Conservation (phyloP, 108 stramenopile genomes). For the Bacterosira constricta region DNA sequence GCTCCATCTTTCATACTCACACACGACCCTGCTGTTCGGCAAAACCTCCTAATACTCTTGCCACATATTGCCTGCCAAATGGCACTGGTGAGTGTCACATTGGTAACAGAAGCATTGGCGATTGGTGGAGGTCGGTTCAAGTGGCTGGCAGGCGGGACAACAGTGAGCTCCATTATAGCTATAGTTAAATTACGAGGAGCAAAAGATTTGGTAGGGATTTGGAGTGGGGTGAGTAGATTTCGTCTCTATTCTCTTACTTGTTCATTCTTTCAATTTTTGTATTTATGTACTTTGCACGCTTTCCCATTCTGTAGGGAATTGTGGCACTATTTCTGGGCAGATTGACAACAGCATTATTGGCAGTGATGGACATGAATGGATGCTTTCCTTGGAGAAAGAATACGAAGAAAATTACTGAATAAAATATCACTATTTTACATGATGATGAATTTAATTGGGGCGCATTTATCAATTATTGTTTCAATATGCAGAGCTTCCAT, state of each 20-base stretch:
- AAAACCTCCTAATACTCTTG: conserved; percentile 11
- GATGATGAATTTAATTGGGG: too few relatives aligned
- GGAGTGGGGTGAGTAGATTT: conserved; percentile 28
- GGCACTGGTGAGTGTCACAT: conserved; percentile 36
- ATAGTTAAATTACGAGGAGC: conserved; percentile 44
- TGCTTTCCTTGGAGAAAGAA: not conserved
- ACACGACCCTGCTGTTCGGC: conserved; percentile 19
- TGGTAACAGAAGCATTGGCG: conserved; percentile 49
- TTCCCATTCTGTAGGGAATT: conserved; percentile 47
- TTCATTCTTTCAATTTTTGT: not conserved
- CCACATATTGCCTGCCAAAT: conserved; percentile 46
- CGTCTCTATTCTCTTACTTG: not conserved
- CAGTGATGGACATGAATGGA: conserved; percentile 24
- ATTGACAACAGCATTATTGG: conserved; percentile 55
- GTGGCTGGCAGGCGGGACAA: conserved; percentile 48
- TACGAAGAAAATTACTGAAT: not conserved
- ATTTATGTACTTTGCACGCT: too few relatives aligned
- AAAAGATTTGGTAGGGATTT: conserved; percentile 54
- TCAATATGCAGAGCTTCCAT: too few relatives aligned
- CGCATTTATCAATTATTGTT: too few relatives aligned
- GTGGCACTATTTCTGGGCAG: conserved; percentile 63
- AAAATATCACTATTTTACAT: not conserved
- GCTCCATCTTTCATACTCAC: conserved; percentile 29
- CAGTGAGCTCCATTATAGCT: conserved; percentile 40
- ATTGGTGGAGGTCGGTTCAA: conserved; percentile 53